phyloP scores from a whole-genome alignment of 2,329 filamentous ascomycete species.

The Aspergillus costaricaensis region DNA sequence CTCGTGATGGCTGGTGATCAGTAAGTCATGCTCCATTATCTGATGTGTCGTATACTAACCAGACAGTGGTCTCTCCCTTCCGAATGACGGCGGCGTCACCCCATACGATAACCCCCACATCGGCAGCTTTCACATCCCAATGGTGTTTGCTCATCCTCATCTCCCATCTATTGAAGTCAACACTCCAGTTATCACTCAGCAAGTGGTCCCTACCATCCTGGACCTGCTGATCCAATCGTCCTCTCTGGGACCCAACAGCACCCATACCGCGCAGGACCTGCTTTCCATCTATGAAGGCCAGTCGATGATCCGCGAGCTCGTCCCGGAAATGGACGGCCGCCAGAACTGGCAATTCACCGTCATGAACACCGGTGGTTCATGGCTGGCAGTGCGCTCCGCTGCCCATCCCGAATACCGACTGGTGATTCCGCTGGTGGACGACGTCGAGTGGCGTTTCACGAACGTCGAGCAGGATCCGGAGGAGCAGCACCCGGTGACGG shows the following conservation, averaged over 20 bases:
- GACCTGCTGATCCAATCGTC: slow-evolving; percentile 35
- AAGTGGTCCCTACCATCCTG: slow-evolving; percentile 36
- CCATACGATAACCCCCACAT: slow-evolving; percentile 38
- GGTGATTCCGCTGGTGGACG: slow-evolving; percentile 34
- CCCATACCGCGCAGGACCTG: slow-evolving; percentile 27
- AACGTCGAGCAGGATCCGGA: slow-evolving; percentile 30
- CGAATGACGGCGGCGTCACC: slow-evolving; percentile 38
- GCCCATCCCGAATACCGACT: slow-evolving; percentile 30
- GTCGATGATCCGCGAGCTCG: slow-evolving; percentile 33
- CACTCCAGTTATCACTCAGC: slow-evolving; percentile 31
- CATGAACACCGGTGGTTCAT: slow-evolving; percentile 38
- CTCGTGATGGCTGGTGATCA: slow-evolving; percentile 39
- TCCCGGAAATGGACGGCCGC: slow-evolving; percentile 22
- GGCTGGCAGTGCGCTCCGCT: slow-evolving; percentile 35
- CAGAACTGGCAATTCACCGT: slow-evolving; percentile 39
- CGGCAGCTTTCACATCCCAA: slow-evolving; percentile 37
- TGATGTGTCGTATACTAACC: slow-evolving; percentile 3
- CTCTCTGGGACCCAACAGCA: slow-evolving; percentile 28
- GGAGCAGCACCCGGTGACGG: slow-evolving; percentile 25
- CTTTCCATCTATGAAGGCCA: slow-evolving; percentile 36
- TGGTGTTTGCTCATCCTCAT: slow-evolving; percentile 36
- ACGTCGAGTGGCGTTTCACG: slow-evolving; percentile 38
- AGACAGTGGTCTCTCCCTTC: slow-evolving; percentile 34
- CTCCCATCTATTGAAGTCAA: slow-evolving; percentile 33
- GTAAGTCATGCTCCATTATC: slow-evolving; percentile 16